Percentiles rank a stretch among this genome's conserved stretches.
Evolutionary conservation across 805 yeast species (phyloP).

Genomic region (Candida silvicultrix): DNA sequence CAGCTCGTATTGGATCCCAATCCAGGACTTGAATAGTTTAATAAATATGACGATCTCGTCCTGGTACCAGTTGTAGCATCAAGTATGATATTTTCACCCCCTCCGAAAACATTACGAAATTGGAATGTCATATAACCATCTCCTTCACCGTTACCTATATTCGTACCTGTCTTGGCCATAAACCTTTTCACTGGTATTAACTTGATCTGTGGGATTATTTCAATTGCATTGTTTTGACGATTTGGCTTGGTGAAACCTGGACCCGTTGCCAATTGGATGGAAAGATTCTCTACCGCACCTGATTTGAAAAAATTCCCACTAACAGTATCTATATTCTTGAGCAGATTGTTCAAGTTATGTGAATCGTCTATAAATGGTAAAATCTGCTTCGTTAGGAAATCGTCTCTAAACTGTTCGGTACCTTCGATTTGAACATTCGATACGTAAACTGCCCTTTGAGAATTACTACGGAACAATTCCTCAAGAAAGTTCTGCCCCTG

Average conservation of each 20-base stretch:
- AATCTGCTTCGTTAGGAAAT: conserved; percentile 40
- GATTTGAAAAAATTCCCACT: conserved; percentile 37
- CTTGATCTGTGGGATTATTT: conserved; percentile 25
- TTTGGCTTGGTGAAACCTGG: neutral
- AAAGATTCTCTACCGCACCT: conserved; percentile 37
- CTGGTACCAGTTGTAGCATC: conserved; percentile 58
- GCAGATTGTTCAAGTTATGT: conserved; percentile 34
- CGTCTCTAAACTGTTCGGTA: conserved; percentile 37
- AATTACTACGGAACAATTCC: conserved; percentile 23
- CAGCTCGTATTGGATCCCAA: conserved; percentile 34
- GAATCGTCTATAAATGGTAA: conserved; percentile 35
- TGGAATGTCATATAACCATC: conserved; percentile 84
- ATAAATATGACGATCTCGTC: conserved; percentile 47
- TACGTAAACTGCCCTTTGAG: conserved; percentile 36
- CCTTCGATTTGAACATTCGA: conserved; percentile 43
- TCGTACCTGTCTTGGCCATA: conserved; percentile 88
- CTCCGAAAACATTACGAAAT: conserved; percentile 54
- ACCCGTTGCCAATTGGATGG: conserved; percentile 25
- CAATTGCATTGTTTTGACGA: conserved; percentile 8
- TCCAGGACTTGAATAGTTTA: conserved; percentile 47
- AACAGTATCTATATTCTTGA: conserved; percentile 36
- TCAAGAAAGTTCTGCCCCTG: conserved; percentile 24
- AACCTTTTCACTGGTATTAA: conserved; percentile 58
- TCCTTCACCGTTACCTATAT: conserved; percentile 95
- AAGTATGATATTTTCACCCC: conserved; percentile 55